Base-by-base conservation (phyloP, 2,329 filamentous ascomycete genomes). In the Chaetomiaceae sp. region DNA sequence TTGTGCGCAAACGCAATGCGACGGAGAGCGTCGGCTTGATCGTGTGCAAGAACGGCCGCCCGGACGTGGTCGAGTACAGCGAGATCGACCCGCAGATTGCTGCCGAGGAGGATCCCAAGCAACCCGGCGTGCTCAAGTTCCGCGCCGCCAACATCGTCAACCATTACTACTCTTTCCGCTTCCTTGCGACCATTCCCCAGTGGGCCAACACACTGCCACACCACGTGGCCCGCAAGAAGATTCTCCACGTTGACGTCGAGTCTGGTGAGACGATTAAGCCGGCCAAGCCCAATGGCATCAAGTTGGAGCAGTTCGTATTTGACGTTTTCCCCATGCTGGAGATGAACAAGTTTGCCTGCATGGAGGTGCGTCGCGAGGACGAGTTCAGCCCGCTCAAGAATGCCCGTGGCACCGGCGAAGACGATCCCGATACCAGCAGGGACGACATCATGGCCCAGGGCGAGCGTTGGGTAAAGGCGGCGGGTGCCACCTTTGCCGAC, bases 361-460 rank as follows among this genome's bases (percentile, higher is more conserved):
- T 97, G 75, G 94, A 99, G 74, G 94, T 99, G 48, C 89, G 85
- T 71, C 89, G 94, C 57, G 91, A 96, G 75, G 94, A 99, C 63
- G 94, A 99, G 74, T 99, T 99, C 76, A 96, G 90, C 25, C 94
- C 94, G 4, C 76, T 99, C 61, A 99, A 99, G 84, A 99, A 99
- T 67, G 81, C 78, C 30, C 80, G 77, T 58, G 89, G 90, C 50
- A 90, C 89, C 36, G 89, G 89, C 29, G 88, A 96, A 73, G 94
- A 99, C 67, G 90, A 96, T 69, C 88, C 90, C 10, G 90, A 96
- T 62, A 99, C 94, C 46, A 96, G 90, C 78, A 89, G 86, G 73
- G 78, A 77, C 60, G 90, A 97, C 68, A 95, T 97, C 67, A 86
- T 96, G 84, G 75, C 78, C 41, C 94, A 97, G 73, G 94, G 94